A percentile compares a stretch with the other conserved stretches of the same genome.
Conservation (phyloP, 129 eudicot genomes). For the Calendula officinalis region DNA sequence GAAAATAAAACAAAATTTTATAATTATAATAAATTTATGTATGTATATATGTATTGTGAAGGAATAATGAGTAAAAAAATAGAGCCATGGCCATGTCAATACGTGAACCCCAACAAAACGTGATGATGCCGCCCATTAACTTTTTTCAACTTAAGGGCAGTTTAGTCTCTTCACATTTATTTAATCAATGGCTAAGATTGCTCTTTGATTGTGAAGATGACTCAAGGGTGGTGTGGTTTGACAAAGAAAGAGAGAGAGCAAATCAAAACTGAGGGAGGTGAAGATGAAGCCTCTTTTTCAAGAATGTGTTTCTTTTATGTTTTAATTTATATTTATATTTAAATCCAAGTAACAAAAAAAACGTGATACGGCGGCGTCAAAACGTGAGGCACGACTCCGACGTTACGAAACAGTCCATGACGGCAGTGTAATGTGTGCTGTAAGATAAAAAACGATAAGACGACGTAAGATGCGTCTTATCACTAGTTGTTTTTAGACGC, state of each 20-base stretch:
- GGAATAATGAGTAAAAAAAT: slow-evolving; percentile 25
- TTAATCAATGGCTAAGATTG: slow-evolving; percentile 20
- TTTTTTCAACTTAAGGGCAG: slow-evolving; percentile 32
- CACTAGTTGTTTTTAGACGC: too few species aligned
- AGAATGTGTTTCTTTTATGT: slow-evolving; percentile 1
- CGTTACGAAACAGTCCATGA: too few species aligned
- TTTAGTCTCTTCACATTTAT: slow-evolving; percentile 4
- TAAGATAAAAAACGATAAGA: too few species aligned
- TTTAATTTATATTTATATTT: background rate
- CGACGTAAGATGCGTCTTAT: too few species aligned
- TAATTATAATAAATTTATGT: background rate
- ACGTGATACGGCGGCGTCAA: too few species aligned
- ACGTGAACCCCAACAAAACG: slow-evolving; percentile 39
- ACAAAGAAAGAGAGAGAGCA: slow-evolving; percentile 24
- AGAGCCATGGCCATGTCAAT: slow-evolving; percentile 27
- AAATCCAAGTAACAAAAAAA: too few species aligned
- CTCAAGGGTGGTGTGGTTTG: slow-evolving; percentile 32
- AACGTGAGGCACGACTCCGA: too few species aligned
- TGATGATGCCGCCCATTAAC: slow-evolving; percentile 40
- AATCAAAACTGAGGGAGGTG: slow-evolving; percentile 17
- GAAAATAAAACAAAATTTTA: background rate
- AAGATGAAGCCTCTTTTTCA: background rate
- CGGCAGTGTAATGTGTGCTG: too few species aligned
- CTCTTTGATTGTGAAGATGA: slow-evolving; percentile 19
- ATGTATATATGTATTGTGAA: too few species aligned